Base-by-base conservation (phyloP, 805 yeast genomes). In the Brettanomyces nanus region DNA sequence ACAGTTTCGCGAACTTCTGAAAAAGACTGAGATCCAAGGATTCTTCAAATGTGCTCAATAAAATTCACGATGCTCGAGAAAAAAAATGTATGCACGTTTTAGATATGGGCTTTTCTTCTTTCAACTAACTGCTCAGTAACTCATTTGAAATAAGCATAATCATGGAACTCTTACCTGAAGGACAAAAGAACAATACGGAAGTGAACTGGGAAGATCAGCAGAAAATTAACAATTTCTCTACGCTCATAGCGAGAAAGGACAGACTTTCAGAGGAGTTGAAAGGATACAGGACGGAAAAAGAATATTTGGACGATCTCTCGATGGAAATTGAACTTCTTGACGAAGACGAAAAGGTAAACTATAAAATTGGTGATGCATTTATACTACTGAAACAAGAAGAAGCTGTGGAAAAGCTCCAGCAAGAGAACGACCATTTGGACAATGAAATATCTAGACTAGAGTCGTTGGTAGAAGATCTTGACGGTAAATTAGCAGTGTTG, bases 181-280 rank as follows among this genome's bases (percentile, higher is more conserved):
- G 80, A 20, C 73, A 73, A 45, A 55, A 56, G 35, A 75, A 75
- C 52, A 68, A 69, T 4, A 58, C 68, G 0, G 85, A 80, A 45
- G 94, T 83, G 19, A 61, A 70, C 20, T 79, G 85, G 81, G 85
- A 75, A 41, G 97, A 90, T 57, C 98, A 90, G 63, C 79, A 83
- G 54, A 75, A 75, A 54, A 90, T 90, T 65, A 92, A 90, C 61
- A 77, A 77, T 56, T 90, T 92, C 55, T 85, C 95, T 13, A 82
- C 87, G 33, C 67, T 87, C 44, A 85, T 87, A 42, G 67, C 78
- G 46, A 76, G 80, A 43, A 78, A 80, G 47, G 86, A 84, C 46
- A 68, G 68, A 15, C 56, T 78, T 11, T 65, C 69, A 23, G 69
- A 61, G 15, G 69, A 69, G 35, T 63, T 83, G 26, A 61, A 65